Conservation (phyloP, 306 rosid genomes). For the Vigna nakashimae region DNA sequence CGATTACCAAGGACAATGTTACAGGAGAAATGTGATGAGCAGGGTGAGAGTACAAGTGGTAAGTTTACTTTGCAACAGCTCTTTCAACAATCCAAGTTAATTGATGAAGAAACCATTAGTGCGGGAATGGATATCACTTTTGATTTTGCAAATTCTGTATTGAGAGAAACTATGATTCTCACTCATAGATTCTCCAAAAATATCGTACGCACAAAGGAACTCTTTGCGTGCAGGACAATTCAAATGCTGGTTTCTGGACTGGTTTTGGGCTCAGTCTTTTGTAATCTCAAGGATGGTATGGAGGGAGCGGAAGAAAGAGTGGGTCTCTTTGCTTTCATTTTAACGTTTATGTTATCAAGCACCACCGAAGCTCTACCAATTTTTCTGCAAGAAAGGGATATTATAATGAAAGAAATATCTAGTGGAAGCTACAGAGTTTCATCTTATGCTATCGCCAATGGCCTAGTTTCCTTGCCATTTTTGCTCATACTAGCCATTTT, state of each 20-base stretch:
- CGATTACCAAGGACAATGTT: conserved; percentile 29
- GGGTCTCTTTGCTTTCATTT: conserved; percentile 78
- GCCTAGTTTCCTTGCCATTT: conserved; percentile 76
- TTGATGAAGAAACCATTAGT: conserved; percentile 53
- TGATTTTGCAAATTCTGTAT: conserved; percentile 68
- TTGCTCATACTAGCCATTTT: conserved; percentile 74
- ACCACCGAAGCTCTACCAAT: conserved; percentile 79
- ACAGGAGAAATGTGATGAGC: conserved; percentile 41
- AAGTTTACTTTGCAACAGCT: conserved; percentile 78
- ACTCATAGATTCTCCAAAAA: conserved; percentile 77
- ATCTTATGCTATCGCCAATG: conserved; percentile 80
- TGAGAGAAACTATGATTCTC: conserved; percentile 68
- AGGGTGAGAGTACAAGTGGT: conserved; percentile 50
- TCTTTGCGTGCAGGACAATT: conserved; percentile 70
- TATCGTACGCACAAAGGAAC: conserved; percentile 76
- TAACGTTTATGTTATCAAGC: conserved; percentile 67
- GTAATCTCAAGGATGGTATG: conserved; percentile 64
- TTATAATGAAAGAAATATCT: conserved; percentile 78
- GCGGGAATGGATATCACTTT: conserved; percentile 43
- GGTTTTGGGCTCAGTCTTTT: conserved; percentile 76
- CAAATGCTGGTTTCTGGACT: conserved; percentile 78
- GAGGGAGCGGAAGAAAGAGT: conserved; percentile 77
- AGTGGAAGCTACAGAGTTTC: conserved; percentile 85
- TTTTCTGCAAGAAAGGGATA: conserved; percentile 82
- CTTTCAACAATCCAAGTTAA: conserved; percentile 74